Evolutionary conservation across 495 filamentous ascomycete genomes (phyloP), one percentile per base, ranked within the genome.

Genomic region (Daldinia grandis): DNA sequence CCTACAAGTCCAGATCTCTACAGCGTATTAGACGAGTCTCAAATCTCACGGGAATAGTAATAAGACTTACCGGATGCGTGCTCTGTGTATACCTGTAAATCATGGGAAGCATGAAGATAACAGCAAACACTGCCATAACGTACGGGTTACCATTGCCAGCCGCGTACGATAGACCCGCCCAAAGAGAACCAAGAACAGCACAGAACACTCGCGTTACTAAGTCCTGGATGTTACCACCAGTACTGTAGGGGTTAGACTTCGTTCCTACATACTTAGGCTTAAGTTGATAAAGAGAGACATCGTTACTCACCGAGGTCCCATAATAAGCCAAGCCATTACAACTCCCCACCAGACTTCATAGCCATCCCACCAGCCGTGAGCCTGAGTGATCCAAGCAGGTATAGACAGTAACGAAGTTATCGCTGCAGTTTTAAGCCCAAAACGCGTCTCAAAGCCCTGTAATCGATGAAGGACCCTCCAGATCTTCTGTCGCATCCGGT

Each of bases 261-360:
- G 37, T 0, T 2, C 47, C 9, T 3, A n/a, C n/a, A n/a, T n/a
- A n/a, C n/a, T n/a, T n/a, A 4, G 14, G 17, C 5, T 56, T 4
- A 15, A 27, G 9, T 56, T 5, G 56, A 24, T 35, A 15, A 31
- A 24, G 31, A n/a, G 10, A 50, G 27, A 35, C 44, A 24, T 7
- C 17, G n/a, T 24, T 21, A 56, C 68, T 71, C 49, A 74, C 76
- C 72, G 59, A 33, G 86, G 84, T 64, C 88, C 85, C 80, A 86
- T 84, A 79, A 88, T 87, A 35, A 86, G 69, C 86, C 86, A 88
- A 3, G 81, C 86, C 40, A 83, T 82, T n/a, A 86, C 77, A 4
- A 87, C 86, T 9, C 78, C 78, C 86, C 86, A 88, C 86, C 86
- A 88, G 15, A 75, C 78, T 44, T 86, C 84, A 58, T 85, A 78